Percentiles rank a stretch among this genome's conserved stretches.
phyloP scores from a whole-genome alignment of 139 green algal species.

The Chlorella sp. region DNA sequence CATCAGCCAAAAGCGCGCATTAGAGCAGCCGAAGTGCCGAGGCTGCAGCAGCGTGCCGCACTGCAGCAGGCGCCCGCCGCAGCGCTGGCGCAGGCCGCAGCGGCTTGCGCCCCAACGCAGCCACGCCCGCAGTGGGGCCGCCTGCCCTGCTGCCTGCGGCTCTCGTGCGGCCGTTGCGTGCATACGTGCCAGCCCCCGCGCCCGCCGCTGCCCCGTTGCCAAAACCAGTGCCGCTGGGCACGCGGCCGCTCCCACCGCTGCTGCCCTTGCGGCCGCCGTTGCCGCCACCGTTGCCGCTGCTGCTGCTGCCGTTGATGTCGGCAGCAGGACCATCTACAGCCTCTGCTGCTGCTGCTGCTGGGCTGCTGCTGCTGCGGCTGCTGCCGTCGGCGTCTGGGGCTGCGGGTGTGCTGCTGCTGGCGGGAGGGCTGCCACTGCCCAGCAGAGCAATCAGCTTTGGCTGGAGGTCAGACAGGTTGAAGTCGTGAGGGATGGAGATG shows the following conservation, averaged over 20 bases:
- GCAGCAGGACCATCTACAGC: background rate
- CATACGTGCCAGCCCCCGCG: background rate
- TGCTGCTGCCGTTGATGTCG: slow-evolving; percentile 6
- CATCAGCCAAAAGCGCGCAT: background rate
- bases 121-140: background rate
- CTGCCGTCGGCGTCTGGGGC: background rate
- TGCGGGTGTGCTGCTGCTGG: background rate
- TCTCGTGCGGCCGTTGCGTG: background rate
- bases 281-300: background rate
- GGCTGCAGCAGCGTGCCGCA: background rate
- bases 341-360: background rate
- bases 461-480: slow-evolving; percentile 68
- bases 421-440: slow-evolving; percentile 2
- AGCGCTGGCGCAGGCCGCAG: background rate
- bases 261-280: background rate
- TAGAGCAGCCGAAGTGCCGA: background rate
- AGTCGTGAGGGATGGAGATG: slow-evolving; percentile 94
- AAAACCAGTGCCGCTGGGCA: background rate
- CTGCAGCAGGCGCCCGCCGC: background rate
- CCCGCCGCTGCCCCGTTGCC: background rate
- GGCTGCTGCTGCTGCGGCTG: background rate
- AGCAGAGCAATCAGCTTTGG: slow-evolving; percentile 67
- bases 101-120: no score
- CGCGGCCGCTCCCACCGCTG: background rate
- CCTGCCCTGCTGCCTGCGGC: background rate